Conservation (phyloP, 805 yeast genomes). For the Kodamaea kaohsiungensis region DNA sequence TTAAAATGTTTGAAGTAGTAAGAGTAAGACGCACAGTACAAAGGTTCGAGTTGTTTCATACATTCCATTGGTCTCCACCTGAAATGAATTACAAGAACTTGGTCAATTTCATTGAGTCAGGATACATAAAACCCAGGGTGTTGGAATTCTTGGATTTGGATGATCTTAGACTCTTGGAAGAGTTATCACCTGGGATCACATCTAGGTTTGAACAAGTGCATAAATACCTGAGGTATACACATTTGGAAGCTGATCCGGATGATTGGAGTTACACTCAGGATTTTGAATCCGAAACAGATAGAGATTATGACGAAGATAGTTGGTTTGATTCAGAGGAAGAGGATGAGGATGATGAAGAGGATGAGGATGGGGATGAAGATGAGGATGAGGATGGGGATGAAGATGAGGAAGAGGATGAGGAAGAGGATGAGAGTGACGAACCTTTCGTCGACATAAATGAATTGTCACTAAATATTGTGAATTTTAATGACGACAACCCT, state of each 20-base stretch:
- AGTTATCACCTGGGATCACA: background rate
- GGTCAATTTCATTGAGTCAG: background rate
- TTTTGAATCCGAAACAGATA: background rate
- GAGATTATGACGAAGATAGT: background rate
- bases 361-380: background rate
- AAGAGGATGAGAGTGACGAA: background rate
- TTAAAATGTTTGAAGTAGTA: background rate
- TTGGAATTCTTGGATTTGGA: conserved; percentile 1
- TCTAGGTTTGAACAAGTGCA: background rate
- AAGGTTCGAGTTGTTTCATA: background rate
- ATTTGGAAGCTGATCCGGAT: background rate
- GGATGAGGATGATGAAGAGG: background rate
- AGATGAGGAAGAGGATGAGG: background rate
- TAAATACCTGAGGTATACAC: background rate
- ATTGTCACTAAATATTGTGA: too few relatives aligned
- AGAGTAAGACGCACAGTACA: background rate
- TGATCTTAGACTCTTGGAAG: background rate
- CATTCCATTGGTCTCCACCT: background rate
- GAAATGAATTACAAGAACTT: background rate
- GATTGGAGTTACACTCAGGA: background rate
- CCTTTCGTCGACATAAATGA: too few relatives aligned
- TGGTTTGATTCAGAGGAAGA: background rate
- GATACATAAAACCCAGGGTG: background rate
- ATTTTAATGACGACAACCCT: too few relatives aligned
- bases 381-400: background rate